Percentiles rank a stretch among this genome's conserved stretches.
These are phyloP conservation scores for Grosmannia serpens DNA, from an alignment of 2,329 filamentous ascomycete species.

Conservation along the genomic window DNA sequence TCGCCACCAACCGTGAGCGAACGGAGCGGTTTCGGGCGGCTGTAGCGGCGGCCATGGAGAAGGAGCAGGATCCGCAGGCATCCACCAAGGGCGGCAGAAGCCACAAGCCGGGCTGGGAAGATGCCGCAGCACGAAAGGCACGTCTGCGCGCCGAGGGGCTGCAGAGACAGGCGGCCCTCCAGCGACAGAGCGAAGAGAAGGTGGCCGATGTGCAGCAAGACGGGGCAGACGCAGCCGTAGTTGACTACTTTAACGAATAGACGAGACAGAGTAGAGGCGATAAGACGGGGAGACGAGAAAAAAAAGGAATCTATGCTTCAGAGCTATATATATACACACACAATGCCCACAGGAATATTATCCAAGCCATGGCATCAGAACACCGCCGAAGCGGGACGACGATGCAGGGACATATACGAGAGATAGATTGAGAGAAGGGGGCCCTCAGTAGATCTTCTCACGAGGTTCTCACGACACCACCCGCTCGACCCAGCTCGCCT, in stretches of 20 bases:
- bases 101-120: constrained; percentile 36
- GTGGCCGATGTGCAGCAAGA: neutral
- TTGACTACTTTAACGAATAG: neutral
- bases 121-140: constrained; percentile 36
- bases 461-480: constrained; percentile 39
- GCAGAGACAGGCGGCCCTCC: constrained; percentile 13
- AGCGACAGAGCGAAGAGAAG: constrained; percentile 19
- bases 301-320: neutral
- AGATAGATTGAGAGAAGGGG: neutral
- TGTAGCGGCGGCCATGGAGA: constrained; percentile 26
- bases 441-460: neutral
- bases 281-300: neutral
- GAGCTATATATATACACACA: neutral
- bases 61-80: constrained; percentile 15
- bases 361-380: neutral
- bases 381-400: neutral
- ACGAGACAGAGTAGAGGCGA: neutral
- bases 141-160: constrained; percentile 49
- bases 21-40: constrained; percentile 52
- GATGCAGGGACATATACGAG: neutral
- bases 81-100: neutral
- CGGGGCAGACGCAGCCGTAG: neutral
- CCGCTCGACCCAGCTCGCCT: constrained; percentile 79
- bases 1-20: constrained; percentile 55
- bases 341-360: neutral